Base-by-base conservation (phyloP, 2,329 filamentous ascomycete species). In the Diaporthe helianthi region DNA sequence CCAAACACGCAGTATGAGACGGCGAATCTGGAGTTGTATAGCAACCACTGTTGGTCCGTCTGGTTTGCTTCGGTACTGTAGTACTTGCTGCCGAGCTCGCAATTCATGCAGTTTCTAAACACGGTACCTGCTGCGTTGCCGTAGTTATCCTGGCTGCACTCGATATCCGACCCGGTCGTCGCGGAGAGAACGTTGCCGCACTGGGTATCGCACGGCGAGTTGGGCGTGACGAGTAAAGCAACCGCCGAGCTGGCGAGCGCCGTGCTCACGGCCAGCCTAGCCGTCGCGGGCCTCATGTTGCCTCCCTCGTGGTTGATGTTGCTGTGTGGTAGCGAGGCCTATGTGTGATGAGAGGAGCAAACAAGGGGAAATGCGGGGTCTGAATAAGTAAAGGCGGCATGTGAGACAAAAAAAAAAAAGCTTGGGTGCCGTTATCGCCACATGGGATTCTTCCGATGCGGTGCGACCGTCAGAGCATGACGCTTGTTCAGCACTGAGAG, bases 1-100 rank as follows among this genome's bases (percentile, higher is more conserved):
- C 84, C 85, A 70, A 83, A 90, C 0, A 90, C 73, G 73, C 89
- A 91, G 73, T 84, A 83, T 1, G 84, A 85, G 1, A 85, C 72
- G 7, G 86, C 81, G 73, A 84, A 89, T 74, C 88, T 83, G 65
- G 89, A 72, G 72, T 90, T 90, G 72, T 89, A 90, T 19, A 90
- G 77, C 63, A 84, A 78, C 71, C 81, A 84, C 72, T 87, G 80
- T 13, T 85, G 77, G 73, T 91, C 88, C 1, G 87, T 85, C 68
- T 83, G 73, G 17, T 81, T 81, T 22, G 79, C 75, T 7, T 74
- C 78, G 1, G 78, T 73, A n/a, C 38, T 44, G 26, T 71, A 65
- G 73, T 83, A 88, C 5, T 78, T 76, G 76, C 88, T 90, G 1
- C 74, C 76, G 33, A 84, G 74, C 73, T 89, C 82, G 76, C 87